These are phyloP conservation scores for Bipolaris victoriae DNA, from an alignment of 2,329 filamentous ascomycete genomes.

Conservation along the genomic window DNA sequence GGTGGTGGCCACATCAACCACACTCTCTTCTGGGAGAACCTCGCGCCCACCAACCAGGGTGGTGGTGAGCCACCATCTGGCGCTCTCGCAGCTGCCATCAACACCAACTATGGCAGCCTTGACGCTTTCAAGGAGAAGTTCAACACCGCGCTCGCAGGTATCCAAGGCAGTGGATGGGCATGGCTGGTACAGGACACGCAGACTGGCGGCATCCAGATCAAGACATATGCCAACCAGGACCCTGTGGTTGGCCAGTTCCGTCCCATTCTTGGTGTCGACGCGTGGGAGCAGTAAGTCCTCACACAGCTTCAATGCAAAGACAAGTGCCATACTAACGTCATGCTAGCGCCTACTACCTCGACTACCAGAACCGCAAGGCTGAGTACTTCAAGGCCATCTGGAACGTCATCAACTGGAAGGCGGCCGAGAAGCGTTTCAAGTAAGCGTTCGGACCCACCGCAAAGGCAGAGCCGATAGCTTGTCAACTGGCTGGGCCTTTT, in stretches of 20 bases:
- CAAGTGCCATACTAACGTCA: background rate
- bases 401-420: constrained; percentile 97
- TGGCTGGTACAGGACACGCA: constrained; percentile 68
- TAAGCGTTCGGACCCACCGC: constrained; percentile 25
- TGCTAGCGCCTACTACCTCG: constrained; percentile 61
- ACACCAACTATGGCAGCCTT: constrained; percentile 64
- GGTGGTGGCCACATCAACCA: constrained; percentile 72
- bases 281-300: constrained; percentile 77
- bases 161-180: constrained; percentile 70
- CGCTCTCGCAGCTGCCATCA: constrained; percentile 63
- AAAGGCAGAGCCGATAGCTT: constrained; percentile 5
- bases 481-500: constrained; percentile 7
- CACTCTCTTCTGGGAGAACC: constrained; percentile 72
- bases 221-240: constrained; percentile 85
- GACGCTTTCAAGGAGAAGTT: constrained; percentile 67
- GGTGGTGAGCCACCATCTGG: constrained; percentile 69
- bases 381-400: constrained; percentile 94
- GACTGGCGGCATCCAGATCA: constrained; percentile 66
- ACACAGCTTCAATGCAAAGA: background rate
- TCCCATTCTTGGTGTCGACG: constrained; percentile 87
- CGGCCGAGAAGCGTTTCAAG: constrained; percentile 76
- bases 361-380: constrained; percentile 96
- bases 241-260: constrained; percentile 82
- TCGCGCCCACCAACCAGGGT: constrained; percentile 69
- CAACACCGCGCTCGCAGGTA: constrained; percentile 67